Base-by-base conservation (phyloP, 495 filamentous ascomycete genomes). In the Penicillium bialowiezense region DNA sequence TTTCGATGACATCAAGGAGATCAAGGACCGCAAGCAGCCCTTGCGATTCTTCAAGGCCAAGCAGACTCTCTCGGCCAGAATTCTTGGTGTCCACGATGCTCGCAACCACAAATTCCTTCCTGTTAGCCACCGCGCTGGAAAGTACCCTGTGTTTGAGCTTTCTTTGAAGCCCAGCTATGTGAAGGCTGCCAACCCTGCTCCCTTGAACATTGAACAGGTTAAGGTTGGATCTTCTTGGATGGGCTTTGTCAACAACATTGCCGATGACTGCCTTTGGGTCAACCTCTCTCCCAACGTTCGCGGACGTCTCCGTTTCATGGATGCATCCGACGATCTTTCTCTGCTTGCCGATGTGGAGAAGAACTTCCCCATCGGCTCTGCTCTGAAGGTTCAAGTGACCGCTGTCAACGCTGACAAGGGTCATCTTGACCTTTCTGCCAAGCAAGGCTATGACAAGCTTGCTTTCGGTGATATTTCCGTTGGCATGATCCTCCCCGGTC, bases 251-350 rank as follows among this genome's bases (percentile, higher is more conserved):
- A 98, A 97, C 71, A 96, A 96, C 54, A 68, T 91, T 44, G 75
- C 80, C 12, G 77, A 86, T 28, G 80, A 86, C 44, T 87, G 80
- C 53, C 72, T 93, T 17, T 97, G 91, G 92, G 83, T 92, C 39
- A 96, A 88, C 60, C 65, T 97, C 20, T 88, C 91, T 3, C 91
- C 93, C n/a, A 91, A 86, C 54, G 84, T 98, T 21, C 84, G 90
- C 13, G 93, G 93, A 49, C 77, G 90, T 41, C 80, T 98, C 38
- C 81, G 78, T 32, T 75, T 83, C 40, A 80, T 93, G 60, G 90
- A 97, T 69, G 79, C 95, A 15, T 87, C 89, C 0, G 89, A 96
- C 51, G 89, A 97, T 60, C 65, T 95, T 15, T 85, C 88, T 7
- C 73, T 85, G 38, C 68, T 96, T 36, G 75, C 82, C 20, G 79